Evolutionary conservation across 257 asterid species (phyloP).

Genomic region (Lithospermum erythrorhizon): DNA sequence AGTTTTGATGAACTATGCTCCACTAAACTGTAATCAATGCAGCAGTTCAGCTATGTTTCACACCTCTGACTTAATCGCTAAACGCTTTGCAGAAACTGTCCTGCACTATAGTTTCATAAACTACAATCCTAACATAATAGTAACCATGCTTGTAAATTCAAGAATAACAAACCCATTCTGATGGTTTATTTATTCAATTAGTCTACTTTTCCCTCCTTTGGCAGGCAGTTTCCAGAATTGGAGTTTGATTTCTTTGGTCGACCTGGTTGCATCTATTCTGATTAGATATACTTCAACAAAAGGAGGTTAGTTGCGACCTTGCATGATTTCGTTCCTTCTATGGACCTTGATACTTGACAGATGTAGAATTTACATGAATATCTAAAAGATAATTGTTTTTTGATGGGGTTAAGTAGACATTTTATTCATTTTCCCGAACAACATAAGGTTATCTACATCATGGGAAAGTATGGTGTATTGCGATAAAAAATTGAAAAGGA

Average conservation of each 20-base stretch:
- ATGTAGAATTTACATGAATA: background rate
- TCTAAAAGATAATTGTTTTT: background rate
- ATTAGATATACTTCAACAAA: constrained; percentile 50
- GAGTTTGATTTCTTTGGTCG: constrained; percentile 68
- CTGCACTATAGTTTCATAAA: no score
- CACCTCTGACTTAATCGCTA: no score
- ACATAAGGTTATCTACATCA: no score
- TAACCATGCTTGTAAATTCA: no score
- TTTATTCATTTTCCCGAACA: background rate
- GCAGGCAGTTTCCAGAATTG: constrained; percentile 71
- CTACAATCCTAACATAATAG: no score
- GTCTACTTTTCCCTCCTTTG: constrained; percentile 8
- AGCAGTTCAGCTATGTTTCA: no score
- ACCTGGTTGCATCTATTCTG: constrained; percentile 57
- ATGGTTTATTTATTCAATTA: background rate
- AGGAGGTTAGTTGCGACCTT: constrained; percentile 39
- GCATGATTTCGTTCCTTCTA: constrained; percentile 8
- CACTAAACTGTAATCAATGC: background rate
- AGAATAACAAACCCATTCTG: no score
- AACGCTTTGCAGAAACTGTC: no score
- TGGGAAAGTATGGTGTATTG: no score
- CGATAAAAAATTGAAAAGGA: no score
- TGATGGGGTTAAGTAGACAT: background rate
- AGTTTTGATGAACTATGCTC: background rate
- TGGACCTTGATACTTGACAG: constrained; percentile 12